phyloP scores from a whole-genome alignment of 1,284 basidiomycete species.

The Clitocybe nebularis region DNA sequence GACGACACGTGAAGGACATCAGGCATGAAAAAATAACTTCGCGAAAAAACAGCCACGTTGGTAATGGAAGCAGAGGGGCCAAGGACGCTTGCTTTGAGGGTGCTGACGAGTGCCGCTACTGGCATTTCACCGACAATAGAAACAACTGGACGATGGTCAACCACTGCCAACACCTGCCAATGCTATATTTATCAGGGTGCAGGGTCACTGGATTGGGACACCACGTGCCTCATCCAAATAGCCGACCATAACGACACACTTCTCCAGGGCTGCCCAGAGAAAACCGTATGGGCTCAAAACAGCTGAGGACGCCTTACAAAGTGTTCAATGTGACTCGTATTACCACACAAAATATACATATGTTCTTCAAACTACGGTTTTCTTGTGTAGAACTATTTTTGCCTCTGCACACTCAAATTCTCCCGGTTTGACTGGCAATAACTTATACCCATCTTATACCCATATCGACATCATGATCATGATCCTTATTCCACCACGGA shows the following conservation, averaged over 20 bases:
- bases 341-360: too few relatives aligned
- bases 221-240: not conserved
- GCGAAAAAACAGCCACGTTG: not conserved
- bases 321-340: too few relatives aligned
- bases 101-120: not conserved
- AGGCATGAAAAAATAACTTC: slow-evolving; percentile 7
- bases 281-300: too few relatives aligned
- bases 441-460: too few relatives aligned
- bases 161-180: not conserved
- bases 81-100: not conserved
- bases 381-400: too few relatives aligned
- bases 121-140: slow-evolving; percentile 5
- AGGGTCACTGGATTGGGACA: slow-evolving; percentile 1
- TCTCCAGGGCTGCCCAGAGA: too few relatives aligned
- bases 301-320: too few relatives aligned
- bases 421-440: too few relatives aligned
- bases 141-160: not conserved
- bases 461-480: not conserved
- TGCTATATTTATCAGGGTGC: not conserved
- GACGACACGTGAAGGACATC: slow-evolving; percentile 10
- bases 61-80: slow-evolving; percentile 8
- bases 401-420: too few relatives aligned
- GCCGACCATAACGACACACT: not conserved
- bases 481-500: not conserved
- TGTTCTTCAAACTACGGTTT: too few relatives aligned